Evolutionary conservation across 2,329 filamentous ascomycete genomes (phyloP).

Genomic region (Conoideocrella luteorostrata): DNA sequence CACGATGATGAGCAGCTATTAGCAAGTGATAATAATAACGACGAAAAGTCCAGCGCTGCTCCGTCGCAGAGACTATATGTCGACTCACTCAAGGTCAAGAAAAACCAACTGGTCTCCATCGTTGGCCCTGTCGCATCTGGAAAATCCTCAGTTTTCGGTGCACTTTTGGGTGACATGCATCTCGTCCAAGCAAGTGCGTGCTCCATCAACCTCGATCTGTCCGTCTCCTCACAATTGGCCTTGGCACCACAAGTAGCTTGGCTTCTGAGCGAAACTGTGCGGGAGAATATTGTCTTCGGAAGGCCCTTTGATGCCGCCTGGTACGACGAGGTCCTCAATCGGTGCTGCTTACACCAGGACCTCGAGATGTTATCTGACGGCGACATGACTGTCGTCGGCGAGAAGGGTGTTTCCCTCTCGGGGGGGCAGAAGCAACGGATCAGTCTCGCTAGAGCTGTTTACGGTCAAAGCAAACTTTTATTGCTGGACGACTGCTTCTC

Average conservation of each 20-base stretch:
- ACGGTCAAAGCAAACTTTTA: slow-evolving; percentile 76
- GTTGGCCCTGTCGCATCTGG: slow-evolving; percentile 17
- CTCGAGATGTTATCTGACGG: slow-evolving; percentile 78
- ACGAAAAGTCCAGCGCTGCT: background rate
- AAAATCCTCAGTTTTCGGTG: slow-evolving; percentile 17
- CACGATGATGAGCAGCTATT: slow-evolving; percentile 11
- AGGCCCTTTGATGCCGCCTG: slow-evolving; percentile 43
- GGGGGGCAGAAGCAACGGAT: slow-evolving; percentile 91
- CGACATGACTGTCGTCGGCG: slow-evolving; percentile 80
- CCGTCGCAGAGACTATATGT: background rate
- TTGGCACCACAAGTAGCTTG: slow-evolving; percentile 23
- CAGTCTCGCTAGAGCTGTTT: slow-evolving; percentile 81
- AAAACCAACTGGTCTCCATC: slow-evolving; percentile 6
- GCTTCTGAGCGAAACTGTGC: slow-evolving; percentile 15
- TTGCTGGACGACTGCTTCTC: slow-evolving; percentile 84
- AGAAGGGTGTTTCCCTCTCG: slow-evolving; percentile 85
- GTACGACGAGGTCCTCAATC: slow-evolving; percentile 59
- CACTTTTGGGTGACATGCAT: slow-evolving; percentile 18
- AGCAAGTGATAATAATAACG: background rate
- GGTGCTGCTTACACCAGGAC: slow-evolving; percentile 60
- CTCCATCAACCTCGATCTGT: slow-evolving; percentile 11
- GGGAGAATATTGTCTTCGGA: slow-evolving; percentile 60
- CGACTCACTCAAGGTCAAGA: slow-evolving; percentile 3
- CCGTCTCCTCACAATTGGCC: background rate
- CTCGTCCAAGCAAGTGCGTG: slow-evolving; percentile 12